A percentile compares a stretch with the other conserved stretches of the same genome.
Conservation (phyloP, 495 filamentous ascomycete genomes). For the Parathielavia appendiculata region DNA sequence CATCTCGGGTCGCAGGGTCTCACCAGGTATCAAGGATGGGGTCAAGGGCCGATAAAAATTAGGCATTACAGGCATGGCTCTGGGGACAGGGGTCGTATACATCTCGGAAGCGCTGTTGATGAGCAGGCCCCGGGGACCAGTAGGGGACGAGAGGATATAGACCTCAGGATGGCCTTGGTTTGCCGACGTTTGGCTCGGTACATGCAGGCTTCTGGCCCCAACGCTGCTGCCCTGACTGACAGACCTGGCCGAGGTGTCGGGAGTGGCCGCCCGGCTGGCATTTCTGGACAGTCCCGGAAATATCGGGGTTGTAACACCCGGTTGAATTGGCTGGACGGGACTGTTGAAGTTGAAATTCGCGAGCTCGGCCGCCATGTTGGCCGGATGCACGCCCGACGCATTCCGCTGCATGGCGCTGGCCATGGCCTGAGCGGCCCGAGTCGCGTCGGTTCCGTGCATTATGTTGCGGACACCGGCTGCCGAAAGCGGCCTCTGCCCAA, state of each 20-base stretch:
- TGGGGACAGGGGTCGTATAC: constrained; percentile 38
- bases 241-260: constrained; percentile 31
- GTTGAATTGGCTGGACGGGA: constrained; percentile 36
- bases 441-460: constrained; percentile 40
- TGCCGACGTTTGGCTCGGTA: constrained; percentile 16
- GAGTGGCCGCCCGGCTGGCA: constrained; percentile 41
- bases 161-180: constrained; percentile 41
- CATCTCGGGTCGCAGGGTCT: constrained; percentile 10
- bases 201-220: constrained; percentile 14
- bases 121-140: constrained; percentile 55
- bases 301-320: constrained; percentile 40
- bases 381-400: constrained; percentile 39
- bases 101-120: constrained; percentile 43
- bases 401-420: constrained; percentile 46
- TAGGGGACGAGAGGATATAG: constrained; percentile 58
- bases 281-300: constrained; percentile 33
- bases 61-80: background rate
- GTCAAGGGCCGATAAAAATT: background rate
- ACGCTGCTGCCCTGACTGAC: constrained; percentile 19
- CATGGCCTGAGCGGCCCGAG: constrained; percentile 37
- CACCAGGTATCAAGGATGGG: background rate
- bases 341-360: constrained; percentile 26
- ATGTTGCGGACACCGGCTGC: constrained; percentile 37
- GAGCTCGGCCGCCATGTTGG: constrained; percentile 31
- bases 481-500: constrained; percentile 22